Conservation (phyloP, 176 grass and related monocot genomes). For the Raddia guianensis region DNA sequence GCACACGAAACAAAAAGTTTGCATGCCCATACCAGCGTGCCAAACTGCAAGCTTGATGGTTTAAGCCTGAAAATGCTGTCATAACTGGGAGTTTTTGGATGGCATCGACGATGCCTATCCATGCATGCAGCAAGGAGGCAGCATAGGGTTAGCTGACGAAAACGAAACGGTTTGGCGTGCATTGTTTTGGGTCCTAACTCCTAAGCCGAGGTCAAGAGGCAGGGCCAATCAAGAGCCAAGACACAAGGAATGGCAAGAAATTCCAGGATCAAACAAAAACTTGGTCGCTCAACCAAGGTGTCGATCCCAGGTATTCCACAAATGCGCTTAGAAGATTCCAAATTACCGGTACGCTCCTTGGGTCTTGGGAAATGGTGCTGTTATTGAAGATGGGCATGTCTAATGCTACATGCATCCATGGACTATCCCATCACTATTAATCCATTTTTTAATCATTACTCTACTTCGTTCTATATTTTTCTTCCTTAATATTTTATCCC, state of each 20-base stretch:
- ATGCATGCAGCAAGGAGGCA: neutral
- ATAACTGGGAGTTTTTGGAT: neutral
- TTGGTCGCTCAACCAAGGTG: neutral
- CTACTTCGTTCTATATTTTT: no score
- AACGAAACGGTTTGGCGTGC: neutral
- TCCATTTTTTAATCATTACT: no score
- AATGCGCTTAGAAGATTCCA: constrained; percentile 6
- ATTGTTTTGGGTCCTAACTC: neutral
- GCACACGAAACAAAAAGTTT: neutral
- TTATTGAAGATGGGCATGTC: neutral
- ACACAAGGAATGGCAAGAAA: neutral
- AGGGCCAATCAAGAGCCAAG: neutral
- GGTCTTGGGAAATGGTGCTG: constrained; percentile 5
- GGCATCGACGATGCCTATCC: neutral
- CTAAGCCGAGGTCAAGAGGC: constrained; percentile 1
- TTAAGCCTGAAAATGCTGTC: neutral
- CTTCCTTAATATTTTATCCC: no score
- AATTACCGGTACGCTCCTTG: neutral
- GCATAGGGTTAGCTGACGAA: neutral
- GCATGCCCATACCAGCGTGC: neutral
- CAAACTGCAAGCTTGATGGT: neutral
- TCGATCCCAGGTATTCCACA: constrained; percentile 1
- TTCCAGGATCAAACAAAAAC: constrained; percentile 10
- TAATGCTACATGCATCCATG: no score
- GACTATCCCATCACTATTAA: no score